These are phyloP conservation scores for Pouteria glomerata DNA, from an alignment of 148 eudicot genomes.

Conservation along the genomic window DNA sequence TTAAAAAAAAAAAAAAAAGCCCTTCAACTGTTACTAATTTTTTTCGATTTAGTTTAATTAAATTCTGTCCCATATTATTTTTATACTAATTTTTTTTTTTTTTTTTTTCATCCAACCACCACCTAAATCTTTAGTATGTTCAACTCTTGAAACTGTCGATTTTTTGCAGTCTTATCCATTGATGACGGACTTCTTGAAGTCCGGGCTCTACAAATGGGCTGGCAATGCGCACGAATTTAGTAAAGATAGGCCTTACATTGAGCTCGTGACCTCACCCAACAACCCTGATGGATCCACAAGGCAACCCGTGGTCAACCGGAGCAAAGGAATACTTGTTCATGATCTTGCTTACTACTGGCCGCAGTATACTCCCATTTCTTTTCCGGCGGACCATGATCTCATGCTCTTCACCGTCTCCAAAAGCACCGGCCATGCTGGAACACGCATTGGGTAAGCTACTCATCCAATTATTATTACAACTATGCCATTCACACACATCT, in stretches of 20 bases:
- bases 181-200: constrained; percentile 73
- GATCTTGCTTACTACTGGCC: constrained; percentile 99
- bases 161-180: constrained; percentile 71
- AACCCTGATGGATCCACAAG: constrained; percentile 88
- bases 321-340: constrained; percentile 60
- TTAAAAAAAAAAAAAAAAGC: too few relatives aligned
- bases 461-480: background rate
- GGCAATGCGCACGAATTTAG: constrained; percentile 66
- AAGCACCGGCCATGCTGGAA: constrained; percentile 95
- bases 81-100: too few relatives aligned
- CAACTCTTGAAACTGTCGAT: background rate
- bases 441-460: constrained; percentile 75
- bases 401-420: constrained; percentile 96
- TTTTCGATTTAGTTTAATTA: too few relatives aligned
- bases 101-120: too few relatives aligned
- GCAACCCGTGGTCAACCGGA: constrained; percentile 57
- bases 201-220: constrained; percentile 92
- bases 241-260: constrained; percentile 70
- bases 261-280: constrained; percentile 94
- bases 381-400: constrained; percentile 70
- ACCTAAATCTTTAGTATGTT: too few relatives aligned
- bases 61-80: too few relatives aligned
- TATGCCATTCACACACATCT: too few relatives aligned
- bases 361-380: constrained; percentile 78
- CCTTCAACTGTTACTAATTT: too few relatives aligned